Conservation (phyloP, 176 grass and related monocot genomes). For the Chrysopogon serrulatus region DNA sequence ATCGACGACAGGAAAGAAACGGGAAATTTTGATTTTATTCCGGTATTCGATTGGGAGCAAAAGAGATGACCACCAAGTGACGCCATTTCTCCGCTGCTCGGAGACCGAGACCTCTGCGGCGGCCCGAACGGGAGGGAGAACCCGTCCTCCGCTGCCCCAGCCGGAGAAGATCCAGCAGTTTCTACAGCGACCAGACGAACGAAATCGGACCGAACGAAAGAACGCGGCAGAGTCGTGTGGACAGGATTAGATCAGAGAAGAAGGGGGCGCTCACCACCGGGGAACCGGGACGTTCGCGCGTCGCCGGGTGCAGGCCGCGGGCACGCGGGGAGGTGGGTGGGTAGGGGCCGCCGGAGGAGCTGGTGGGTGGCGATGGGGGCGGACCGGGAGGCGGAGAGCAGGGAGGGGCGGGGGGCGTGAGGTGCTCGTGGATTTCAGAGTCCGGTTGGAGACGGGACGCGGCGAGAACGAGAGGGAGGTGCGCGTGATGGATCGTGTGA, state of each 20-base stretch:
- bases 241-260: conserved; percentile 10
- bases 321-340: neutral
- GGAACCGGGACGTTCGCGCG: neutral
- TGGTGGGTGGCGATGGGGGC: neutral
- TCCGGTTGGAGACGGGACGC: neutral
- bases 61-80: neutral
- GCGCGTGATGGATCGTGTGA: conserved; percentile 28
- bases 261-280: conserved; percentile 28
- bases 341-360: neutral
- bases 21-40: neutral
- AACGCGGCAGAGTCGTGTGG: neutral
- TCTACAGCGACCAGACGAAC: neutral
- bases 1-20: conserved; percentile 1
- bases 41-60: conserved; percentile 1
- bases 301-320: neutral
- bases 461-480: neutral
- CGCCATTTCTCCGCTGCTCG: conserved; percentile 14
- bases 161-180: conserved; percentile 4
- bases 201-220: neutral
- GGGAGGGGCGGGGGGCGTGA: neutral
- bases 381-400: neutral
- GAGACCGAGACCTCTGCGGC: neutral
- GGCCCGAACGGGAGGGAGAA: neutral
- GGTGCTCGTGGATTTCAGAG: conserved; percentile 11
- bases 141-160: neutral